Percentiles rank a stretch among this genome's conserved stretches.
These are phyloP conservation scores for Pigoraptor vietnamica DNA, from an alignment of 78 protist species.

Conservation along the genomic window DNA sequence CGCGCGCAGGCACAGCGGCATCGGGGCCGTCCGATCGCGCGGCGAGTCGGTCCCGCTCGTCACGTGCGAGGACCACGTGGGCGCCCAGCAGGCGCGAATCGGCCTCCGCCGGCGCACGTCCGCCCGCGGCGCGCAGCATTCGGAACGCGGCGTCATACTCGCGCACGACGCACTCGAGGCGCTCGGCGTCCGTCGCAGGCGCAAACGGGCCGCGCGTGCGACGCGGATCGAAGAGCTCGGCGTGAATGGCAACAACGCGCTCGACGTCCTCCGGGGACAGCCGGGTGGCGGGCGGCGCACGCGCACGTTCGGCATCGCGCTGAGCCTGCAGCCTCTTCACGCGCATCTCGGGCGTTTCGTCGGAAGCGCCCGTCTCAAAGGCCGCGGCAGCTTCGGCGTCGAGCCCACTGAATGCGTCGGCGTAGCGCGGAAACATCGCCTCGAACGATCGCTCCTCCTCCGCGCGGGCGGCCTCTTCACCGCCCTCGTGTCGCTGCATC, in stretches of 20 bases:
- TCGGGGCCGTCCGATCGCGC: background rate
- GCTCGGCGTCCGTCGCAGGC: background rate
- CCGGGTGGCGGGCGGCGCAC: background rate
- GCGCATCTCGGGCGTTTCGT: background rate
- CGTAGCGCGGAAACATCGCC: slow-evolving; percentile 36
- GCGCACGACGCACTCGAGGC: background rate
- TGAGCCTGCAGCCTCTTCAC: background rate
- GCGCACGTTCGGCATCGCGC: background rate
- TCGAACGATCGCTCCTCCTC: slow-evolving; percentile 6
- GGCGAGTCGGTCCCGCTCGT: background rate
- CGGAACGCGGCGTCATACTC: background rate
- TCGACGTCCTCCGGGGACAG: background rate
- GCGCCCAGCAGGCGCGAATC: background rate
- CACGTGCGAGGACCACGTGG: background rate
- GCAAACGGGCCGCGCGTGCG: background rate
- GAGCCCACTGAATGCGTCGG: slow-evolving; percentile 11
- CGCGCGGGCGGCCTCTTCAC: background rate
- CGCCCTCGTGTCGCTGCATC: background rate
- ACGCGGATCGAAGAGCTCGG: background rate
- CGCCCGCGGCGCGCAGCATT: background rate
- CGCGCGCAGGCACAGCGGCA: background rate
- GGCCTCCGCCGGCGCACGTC: background rate
- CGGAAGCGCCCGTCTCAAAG: background rate
- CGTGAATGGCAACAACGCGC: background rate
- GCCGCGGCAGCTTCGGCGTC: background rate